Percentiles rank a stretch among this genome's conserved stretches.
Evolutionary conservation across 352 stramenopile species (phyloP).

Genomic region (Globisporangium nodosum): DNA sequence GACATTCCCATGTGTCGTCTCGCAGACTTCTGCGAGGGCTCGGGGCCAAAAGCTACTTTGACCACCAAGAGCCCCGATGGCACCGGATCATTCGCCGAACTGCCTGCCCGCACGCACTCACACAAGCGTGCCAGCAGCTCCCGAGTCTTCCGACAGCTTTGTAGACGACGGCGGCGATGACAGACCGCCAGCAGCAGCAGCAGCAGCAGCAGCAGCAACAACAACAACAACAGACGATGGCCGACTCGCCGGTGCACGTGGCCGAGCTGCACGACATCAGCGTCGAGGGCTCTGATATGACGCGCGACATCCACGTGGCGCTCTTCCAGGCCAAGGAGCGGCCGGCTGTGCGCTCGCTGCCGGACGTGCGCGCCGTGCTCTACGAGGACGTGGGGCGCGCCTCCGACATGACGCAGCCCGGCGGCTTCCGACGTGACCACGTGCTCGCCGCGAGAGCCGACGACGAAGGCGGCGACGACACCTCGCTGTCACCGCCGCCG

Average conservation of each 20-base stretch:
- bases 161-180: neutral
- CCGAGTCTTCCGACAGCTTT: neutral
- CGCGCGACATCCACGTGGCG: constrained; percentile 60
- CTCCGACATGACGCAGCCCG: constrained; percentile 46
- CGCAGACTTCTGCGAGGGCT: neutral
- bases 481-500: constrained; percentile 5
- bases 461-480: constrained; percentile 18
- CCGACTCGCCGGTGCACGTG: constrained; percentile 9
- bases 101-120: neutral
- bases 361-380: constrained; percentile 47
- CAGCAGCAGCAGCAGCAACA: neutral
- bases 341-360: constrained; percentile 34
- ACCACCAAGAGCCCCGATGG: neutral
- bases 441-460: constrained; percentile 32
- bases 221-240: neutral
- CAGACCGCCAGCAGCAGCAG: neutral
- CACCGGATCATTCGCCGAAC: neutral
- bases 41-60: neutral
- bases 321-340: constrained; percentile 51
- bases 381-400: constrained; percentile 54
- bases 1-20: neutral
- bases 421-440: constrained; percentile 50
- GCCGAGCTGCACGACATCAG: constrained; percentile 44
- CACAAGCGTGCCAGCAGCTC: neutral
- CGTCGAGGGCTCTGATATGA: constrained; percentile 62